Conservation (phyloP, 805 yeast species). For the Cyberlindnera japonica region DNA sequence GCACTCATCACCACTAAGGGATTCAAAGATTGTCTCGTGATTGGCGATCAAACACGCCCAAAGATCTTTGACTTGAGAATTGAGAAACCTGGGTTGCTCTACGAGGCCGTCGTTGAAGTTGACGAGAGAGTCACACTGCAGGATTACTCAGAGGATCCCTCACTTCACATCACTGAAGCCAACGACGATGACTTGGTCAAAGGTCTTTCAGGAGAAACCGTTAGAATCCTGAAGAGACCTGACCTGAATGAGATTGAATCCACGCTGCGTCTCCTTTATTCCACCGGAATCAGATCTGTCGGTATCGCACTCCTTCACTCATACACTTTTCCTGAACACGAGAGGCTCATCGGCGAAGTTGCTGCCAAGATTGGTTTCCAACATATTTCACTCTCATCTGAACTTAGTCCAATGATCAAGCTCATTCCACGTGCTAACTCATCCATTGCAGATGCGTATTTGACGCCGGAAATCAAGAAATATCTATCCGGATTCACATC, state of each 20-base stretch:
- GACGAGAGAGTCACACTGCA: constrained; percentile 89
- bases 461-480: constrained; percentile 72
- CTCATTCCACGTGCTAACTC: constrained; percentile 73
- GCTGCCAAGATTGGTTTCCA: constrained; percentile 66
- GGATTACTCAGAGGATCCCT: constrained; percentile 74
- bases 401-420: constrained; percentile 76
- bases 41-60: constrained; percentile 93
- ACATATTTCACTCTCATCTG: constrained; percentile 64
- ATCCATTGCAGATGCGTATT: constrained; percentile 75
- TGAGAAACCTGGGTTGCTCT: constrained; percentile 64
- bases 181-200: constrained; percentile 29
- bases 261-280: constrained; percentile 42
- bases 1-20: constrained; percentile 87
- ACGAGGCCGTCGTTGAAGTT: constrained; percentile 73
- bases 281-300: constrained; percentile 59
- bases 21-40: constrained; percentile 72
- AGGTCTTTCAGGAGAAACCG: constrained; percentile 68
- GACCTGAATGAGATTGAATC: constrained; percentile 40
- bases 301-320: constrained; percentile 74
- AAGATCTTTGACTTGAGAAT: constrained; percentile 81
- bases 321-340: constrained; percentile 71
- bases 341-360: constrained; percentile 49
- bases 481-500: constrained; percentile 58
- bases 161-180: constrained; percentile 21
- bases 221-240: constrained; percentile 53